phyloP scores from a whole-genome alignment of 768 basidiomycete species.

The Xanthoconium stramineum region DNA sequence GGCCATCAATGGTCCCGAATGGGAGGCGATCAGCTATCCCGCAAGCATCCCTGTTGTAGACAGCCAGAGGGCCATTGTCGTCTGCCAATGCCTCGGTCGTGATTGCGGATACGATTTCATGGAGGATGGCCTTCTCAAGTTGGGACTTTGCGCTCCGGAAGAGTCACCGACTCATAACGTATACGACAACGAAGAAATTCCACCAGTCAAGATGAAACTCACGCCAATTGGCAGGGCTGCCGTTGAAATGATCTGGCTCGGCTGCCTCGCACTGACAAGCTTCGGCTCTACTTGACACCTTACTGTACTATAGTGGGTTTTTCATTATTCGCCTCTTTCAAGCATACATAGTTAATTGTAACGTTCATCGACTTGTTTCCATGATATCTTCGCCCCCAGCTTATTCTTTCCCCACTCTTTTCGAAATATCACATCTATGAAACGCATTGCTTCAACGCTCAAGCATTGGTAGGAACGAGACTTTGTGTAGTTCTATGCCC shows the following conservation, averaged over 20 bases:
- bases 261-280: constrained; percentile 48
- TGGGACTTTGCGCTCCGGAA: constrained; percentile 57
- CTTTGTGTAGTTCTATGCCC: constrained; percentile 16
- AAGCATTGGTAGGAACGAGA: constrained; percentile 26
- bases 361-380: background rate
- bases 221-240: constrained; percentile 49
- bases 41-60: constrained; percentile 31
- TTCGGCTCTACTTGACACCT: constrained; percentile 28
- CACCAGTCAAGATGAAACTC: constrained; percentile 40
- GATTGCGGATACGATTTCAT: constrained; percentile 72
- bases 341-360: background rate
- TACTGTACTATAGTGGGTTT: constrained; percentile 13
- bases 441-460: constrained; percentile 2
- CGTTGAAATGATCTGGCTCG: constrained; percentile 55
- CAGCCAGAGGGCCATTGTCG: constrained; percentile 38
- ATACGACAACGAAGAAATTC: constrained; percentile 16
- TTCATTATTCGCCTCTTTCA: constrained; percentile 1
- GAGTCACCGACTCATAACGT: constrained; percentile 7
- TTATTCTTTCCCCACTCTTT: background rate
- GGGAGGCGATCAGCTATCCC: constrained; percentile 40
- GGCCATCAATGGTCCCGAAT: constrained; percentile 61
- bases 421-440: constrained; percentile 7
- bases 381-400: background rate
- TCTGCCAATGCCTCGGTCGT: constrained; percentile 61
- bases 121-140: constrained; percentile 72